A percentile compares a stretch with the other conserved stretches of the same genome.
Evolutionary conservation across 495 filamentous ascomycete species (phyloP).

Genomic region (Aspergillus nidulans): DNA sequence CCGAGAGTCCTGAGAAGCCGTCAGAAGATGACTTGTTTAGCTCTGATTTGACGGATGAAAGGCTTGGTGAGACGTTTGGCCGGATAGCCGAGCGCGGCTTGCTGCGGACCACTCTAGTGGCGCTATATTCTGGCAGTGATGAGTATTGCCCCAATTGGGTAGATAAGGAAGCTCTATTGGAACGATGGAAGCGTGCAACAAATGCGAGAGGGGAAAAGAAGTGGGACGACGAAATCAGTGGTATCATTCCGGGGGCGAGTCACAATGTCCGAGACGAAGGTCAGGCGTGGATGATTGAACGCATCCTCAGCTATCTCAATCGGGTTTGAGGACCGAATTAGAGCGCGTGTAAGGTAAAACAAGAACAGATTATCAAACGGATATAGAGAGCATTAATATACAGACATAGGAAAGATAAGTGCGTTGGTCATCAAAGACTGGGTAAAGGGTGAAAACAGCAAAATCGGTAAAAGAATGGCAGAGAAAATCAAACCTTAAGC

Average conservation of each 20-base stretch:
- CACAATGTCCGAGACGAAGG: conserved; percentile 56
- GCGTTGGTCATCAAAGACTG: conserved; percentile 13
- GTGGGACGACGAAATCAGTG: conserved; percentile 53
- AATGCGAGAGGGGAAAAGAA: conserved; percentile 36
- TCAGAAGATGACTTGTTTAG: conserved; percentile 89
- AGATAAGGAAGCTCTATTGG: conserved; percentile 61
- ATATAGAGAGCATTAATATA: conserved; percentile 14
- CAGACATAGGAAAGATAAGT: conserved; percentile 16
- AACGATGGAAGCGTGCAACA: conserved; percentile 63
- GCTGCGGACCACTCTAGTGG: conserved; percentile 44
- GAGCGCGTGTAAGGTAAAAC: not conserved
- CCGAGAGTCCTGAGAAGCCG: conserved; percentile 45
- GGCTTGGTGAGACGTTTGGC: conserved; percentile 62
- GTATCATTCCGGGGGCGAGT: conserved; percentile 54
- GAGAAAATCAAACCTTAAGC: conserved; percentile 65
- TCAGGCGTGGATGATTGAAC: conserved; percentile 46
- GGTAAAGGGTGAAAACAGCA: not conserved
- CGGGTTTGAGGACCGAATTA: conserved; percentile 28
- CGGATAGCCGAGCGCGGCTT: conserved; percentile 48
- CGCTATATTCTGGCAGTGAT: conserved; percentile 67
- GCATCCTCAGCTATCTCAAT: conserved; percentile 54
- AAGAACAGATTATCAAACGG: conserved; percentile 11
- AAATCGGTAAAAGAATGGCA: not conserved
- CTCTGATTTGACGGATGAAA: conserved; percentile 62
- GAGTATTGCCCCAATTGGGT: conserved; percentile 60